Base-by-base conservation (phyloP, 441 rosid species). In the Aleurites moluccanus region DNA sequence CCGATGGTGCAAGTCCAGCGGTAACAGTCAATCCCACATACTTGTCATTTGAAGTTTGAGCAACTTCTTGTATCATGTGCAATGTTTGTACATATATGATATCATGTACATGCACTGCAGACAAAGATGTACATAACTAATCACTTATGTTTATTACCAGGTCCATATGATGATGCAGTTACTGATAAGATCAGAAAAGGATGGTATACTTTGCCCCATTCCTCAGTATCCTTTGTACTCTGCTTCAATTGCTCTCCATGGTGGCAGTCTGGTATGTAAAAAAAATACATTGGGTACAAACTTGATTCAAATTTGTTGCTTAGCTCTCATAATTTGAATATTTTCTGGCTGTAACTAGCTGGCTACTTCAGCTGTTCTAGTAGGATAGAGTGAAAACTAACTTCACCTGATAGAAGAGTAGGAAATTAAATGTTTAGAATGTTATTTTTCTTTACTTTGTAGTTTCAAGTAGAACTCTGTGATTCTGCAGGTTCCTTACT, bases 121-220 rank as follows among this genome's bases (percentile, higher is more conserved):
- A 21, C 55, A 10, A 18, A 33, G 3, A 25, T 18, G 35, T 44
- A 30, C n/a, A 30, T 38, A 27, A 23, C 77, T 64, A 57, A 63
- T 27, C 14, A 3, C 20, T 55, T 69, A 57, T 65, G 56, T 67
- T 38, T 40, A 49, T 70, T 73, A 8, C 72, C 85, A 95, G 97
- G 99, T 95, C 82, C 99, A 95, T 79, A 87, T 86, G 92, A 95
- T 93, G 96, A 92, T 93, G 98, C 96, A 88, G 80, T 82, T 95
- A 77, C 85, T 95, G 80, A 90, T 85, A 66, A 83, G 92, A 45
- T 95, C 99, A 63, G 95, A 91, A 81, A 83, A 83, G 35, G 97
- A 95, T 82, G 99, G 98, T 57, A 88, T 95, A 81, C 89, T 95
- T 68, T 93, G 98, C 70, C 99, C 97, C 77, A 95, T 95, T 86